Base-by-base conservation (phyloP, 352 stramenopile species). In the Globisporangium barbulae region DNA sequence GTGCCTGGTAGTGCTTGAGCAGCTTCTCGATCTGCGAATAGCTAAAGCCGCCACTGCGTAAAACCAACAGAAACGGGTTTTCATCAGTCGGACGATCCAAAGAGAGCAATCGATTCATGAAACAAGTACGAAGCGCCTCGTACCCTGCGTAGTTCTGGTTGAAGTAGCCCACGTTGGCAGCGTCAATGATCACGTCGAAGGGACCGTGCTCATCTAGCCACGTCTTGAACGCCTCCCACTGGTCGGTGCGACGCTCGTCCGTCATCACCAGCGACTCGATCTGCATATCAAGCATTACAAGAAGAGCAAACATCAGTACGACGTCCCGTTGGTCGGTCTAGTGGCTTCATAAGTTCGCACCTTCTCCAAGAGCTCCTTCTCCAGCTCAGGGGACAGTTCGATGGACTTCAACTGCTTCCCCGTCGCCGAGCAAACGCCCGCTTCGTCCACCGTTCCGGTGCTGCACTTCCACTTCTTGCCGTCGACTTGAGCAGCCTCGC, bases 121-220 rank as follows among this genome's bases (percentile, higher is more conserved):
- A 55, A 12, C 28, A 61, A 48, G 25, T 33, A 74, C 63, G 68
- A 22, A 12, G 30, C 6, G 21, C 15, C n/a, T 69, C 77, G 53
- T 69, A 92, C 87, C 85, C 87, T n/a, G 81, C 73, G 74, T 96
- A 99, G 78, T 99, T 99, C 75, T 98, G 85, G 76, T 98, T 94
- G 73, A 93, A 99, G 74, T 99, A 99, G 4, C 96, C 97, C 35
- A 99, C 91, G 75, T 99, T 99, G 22, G 97, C 97, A 15, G 96
- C 97, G 75, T 99, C 97, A 52, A 99, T 88, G 25, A 99, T 74
- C 28, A 98, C 82, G 71, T 98, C 93, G 57, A 95, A 97, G 8
- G 83, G 83, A 2, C 83, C 88, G 31, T 86, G 76, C 42, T 70
- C 63, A 31, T 74, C 61, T 35, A 97, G 71, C 81, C 86, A 97